Base-by-base conservation (phyloP, 2,329 filamentous ascomycete species). In the Beauveria sp. region DNA sequence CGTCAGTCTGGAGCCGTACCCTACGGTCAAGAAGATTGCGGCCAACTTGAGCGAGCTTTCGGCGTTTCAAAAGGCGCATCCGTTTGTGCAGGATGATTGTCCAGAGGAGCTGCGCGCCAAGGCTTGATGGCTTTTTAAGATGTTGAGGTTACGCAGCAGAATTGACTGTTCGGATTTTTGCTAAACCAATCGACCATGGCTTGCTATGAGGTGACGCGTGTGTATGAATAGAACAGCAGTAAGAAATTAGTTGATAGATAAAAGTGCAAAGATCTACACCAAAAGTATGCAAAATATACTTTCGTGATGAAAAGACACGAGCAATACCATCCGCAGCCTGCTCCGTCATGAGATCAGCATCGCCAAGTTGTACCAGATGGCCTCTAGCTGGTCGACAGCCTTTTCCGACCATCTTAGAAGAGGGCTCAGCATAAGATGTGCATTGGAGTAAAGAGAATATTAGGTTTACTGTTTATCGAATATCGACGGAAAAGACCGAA, bases 21-120 rank as follows among this genome's bases (percentile, higher is more conserved):
- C 81, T 1, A 76, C 74, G 1, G 73, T 85, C 4, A 69, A 68
- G 56, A 73, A 68, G 59, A 70, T 88, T 51, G 77, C 75, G 58
- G 74, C 74, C 50, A 74, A 73, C 48, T 62, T 87, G 66, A 77
- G 78, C 66, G 66, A 71, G 65, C 71, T 82, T 63, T 77, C 80
- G 24, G 83, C 79, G 0, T 79, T 88, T 20, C 72, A 74, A 60
- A 77, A 74, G 67, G 83, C 79, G 3, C 77, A 82, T 68, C 87
- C 82, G 76, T 77, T 74, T 65, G 73, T 71, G 18, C 83, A 87
- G 74, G 75, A 74, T 1, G 83, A 87, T 34, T 76, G 74, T 1
- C 75, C 75, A 1, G 69, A 71, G 2, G 69, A 75, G 6, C 60
- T 74, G 50, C 69, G 67, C 38, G 24, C 26, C n/a, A 58, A 61